phyloP scores from a whole-genome alignment of 192 early-diverging fungal species.

The Backusella westeae region DNA sequence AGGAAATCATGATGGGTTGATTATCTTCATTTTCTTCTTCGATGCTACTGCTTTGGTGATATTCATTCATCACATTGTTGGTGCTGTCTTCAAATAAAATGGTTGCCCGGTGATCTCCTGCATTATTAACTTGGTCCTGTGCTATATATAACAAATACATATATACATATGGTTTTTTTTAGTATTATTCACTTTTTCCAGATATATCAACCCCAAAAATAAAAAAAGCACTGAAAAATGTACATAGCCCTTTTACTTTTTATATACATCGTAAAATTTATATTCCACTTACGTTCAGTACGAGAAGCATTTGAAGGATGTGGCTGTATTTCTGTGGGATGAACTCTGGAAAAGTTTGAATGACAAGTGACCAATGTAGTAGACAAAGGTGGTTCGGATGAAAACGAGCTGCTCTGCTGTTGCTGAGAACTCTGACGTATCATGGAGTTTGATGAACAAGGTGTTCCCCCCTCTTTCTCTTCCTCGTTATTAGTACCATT shows the following conservation, averaged over 20 bases:
- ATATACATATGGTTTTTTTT: not conserved
- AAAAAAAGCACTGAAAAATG: too few relatives aligned
- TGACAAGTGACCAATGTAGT: not conserved
- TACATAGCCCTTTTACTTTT: not conserved
- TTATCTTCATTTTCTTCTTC: not conserved
- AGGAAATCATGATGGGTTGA: not conserved
- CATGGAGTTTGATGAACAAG: not conserved
- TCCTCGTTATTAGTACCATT: not conserved
- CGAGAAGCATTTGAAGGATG: not conserved
- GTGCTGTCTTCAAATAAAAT: constrained; percentile 5
- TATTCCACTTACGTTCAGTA: not conserved
- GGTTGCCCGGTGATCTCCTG: constrained; percentile 15
- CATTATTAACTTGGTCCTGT: not conserved
- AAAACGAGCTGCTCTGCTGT: not conserved
- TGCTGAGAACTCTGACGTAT: not conserved
- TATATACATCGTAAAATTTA: not conserved
- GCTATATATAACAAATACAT: constrained; percentile 5
- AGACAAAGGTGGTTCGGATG: constrained; percentile 6
- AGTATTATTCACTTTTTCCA: not conserved
- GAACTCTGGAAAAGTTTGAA: constrained; percentile 4
- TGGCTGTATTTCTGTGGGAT: not conserved
- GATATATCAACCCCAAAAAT: not conserved
- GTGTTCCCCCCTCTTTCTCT: not conserved
- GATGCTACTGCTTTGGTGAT: not conserved
- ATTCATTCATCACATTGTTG: not conserved